phyloP scores from a whole-genome alignment of 2,329 filamentous ascomycete species.

The Neodidymelliopsis sp. region DNA sequence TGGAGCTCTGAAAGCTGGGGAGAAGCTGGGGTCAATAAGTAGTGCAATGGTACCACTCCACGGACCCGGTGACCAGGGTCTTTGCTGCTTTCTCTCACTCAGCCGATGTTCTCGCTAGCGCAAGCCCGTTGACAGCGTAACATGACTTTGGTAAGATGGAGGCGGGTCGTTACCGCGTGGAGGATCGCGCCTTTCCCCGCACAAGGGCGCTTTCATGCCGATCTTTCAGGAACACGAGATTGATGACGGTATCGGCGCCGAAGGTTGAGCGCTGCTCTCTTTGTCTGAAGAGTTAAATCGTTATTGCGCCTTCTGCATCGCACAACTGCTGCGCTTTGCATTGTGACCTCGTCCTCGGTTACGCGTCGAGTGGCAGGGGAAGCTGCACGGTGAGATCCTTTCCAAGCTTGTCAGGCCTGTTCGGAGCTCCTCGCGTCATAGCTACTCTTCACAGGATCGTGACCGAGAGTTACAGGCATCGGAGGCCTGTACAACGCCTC shows the following conservation, averaged over 20 bases:
- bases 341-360: neutral
- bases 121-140: slow-evolving; percentile 21
- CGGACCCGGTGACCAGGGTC: slow-evolving; percentile 30
- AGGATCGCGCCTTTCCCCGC: slow-evolving; percentile 36
- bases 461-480: slow-evolving; percentile 3
- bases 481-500: slow-evolving; percentile 24
- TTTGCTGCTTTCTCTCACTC: slow-evolving; percentile 19
- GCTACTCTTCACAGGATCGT: slow-evolving; percentile 2
- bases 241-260: slow-evolving; percentile 26
- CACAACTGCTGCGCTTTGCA: neutral
- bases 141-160: slow-evolving; percentile 16
- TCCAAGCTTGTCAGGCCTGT: slow-evolving; percentile 16
- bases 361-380: slow-evolving; percentile 1
- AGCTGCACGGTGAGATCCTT: slow-evolving; percentile 6
- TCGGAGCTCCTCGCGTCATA: slow-evolving; percentile 18
- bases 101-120: slow-evolving; percentile 12
- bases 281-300: slow-evolving; percentile 4
- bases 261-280: slow-evolving; percentile 4
- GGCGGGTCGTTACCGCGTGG: slow-evolving; percentile 25
- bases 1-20: slow-evolving; percentile 21
- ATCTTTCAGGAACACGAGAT: slow-evolving; percentile 36
- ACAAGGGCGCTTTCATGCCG: slow-evolving; percentile 27
- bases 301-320: neutral
- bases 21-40: slow-evolving; percentile 19
- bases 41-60: slow-evolving; percentile 24